A percentile compares a stretch with the other conserved stretches of the same genome.
Conservation (phyloP, 2,329 filamentous ascomycete species). For the Penicillium capsulatum region DNA sequence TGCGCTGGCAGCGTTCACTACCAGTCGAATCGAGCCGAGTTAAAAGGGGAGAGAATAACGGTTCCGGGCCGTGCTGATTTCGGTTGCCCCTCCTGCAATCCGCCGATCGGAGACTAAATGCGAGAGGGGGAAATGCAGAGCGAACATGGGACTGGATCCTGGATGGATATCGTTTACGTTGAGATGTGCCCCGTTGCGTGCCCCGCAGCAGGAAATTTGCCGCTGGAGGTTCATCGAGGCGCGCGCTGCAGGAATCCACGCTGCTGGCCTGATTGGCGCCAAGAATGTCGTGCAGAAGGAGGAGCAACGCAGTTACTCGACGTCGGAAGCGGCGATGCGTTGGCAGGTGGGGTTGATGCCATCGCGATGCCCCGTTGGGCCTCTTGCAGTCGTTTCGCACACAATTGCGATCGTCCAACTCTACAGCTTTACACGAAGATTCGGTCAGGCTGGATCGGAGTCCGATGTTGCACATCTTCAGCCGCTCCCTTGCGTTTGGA, state of each 20-base stretch:
- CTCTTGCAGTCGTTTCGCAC: constrained; percentile 16
- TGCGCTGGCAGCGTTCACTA: constrained; percentile 84
- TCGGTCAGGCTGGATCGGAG: constrained; percentile 1
- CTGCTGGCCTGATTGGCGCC: constrained; percentile 19
- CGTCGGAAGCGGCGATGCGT: constrained; percentile 70
- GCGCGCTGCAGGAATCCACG: constrained; percentile 28
- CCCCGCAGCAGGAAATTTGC: constrained; percentile 20
- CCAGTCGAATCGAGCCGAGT: constrained; percentile 55
- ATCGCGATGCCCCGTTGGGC: constrained; percentile 17
- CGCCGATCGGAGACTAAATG: constrained; percentile 20
- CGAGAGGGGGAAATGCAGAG: too few species aligned
- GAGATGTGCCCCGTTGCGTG: constrained; percentile 5
- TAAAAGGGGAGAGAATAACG: constrained; percentile 2
- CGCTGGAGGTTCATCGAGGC: constrained; percentile 20
- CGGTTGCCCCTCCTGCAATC: constrained; percentile 26
- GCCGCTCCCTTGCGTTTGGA: background rate
- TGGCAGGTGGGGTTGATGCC: constrained; percentile 55
- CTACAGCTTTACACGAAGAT: too few species aligned
- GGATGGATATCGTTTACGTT: too few species aligned
- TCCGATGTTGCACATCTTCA: constrained; percentile 9
- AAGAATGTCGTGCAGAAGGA: constrained; percentile 30
- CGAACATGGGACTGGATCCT: too few species aligned
- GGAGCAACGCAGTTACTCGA: constrained; percentile 26
- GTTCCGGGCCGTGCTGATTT: constrained; percentile 10
- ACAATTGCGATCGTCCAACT: constrained; percentile 1